Evolutionary conservation across 495 filamentous ascomycete genomes (phyloP), one percentile per base, ranked within the genome.

Genomic region (Podospora pseudocomata): DNA sequence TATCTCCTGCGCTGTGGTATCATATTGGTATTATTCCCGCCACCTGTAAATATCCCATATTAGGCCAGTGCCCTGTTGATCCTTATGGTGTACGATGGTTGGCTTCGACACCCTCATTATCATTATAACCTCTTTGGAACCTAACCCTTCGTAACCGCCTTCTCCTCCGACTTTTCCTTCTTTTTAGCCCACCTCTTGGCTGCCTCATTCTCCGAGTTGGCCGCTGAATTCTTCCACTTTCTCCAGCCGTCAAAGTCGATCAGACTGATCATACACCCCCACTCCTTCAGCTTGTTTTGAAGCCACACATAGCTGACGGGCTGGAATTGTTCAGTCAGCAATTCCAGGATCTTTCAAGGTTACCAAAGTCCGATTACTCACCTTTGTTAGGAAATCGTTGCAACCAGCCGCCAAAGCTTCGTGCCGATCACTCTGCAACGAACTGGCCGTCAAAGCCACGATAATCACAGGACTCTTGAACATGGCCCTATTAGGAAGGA

Each of bases 181-280:
- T 81, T 82, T 5, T 73, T 65, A 70, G 78, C 81, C 27, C 64
- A 39, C 59, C 75, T 78, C 65, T 73, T 70, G 15, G 74, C 61
- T 55, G 77, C 68, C 1, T 61, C 69, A 4, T 80, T 79, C 27
- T 77, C 70, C 54, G 71, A 67, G 62, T 80, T 68, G 57, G 73
- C 68, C 68, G 86, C 82, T 73, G 88, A 94, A 69, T 92, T 90
- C 73, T 97, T 97, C 95, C 95, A 99, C 79, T 93, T 92, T 57
- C 93, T 88, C 95, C 95, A 99, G 64, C 95, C 95, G 74, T 98
- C 95, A 72, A 93, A 98, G 82, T 99, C 95, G 78, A 99, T 99
- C 64, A 99, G 82, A 20, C 96, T 96, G 83, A 98, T 95, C 90
- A 99, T 97, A 81, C 95, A 99, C 70, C 95, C 95, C 95, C 95